A percentile compares a stretch with the other conserved stretches of the same genome.
phyloP scores from a whole-genome alignment of 2,329 filamentous ascomycete genomes.

The Paramyrothecium roridum region DNA sequence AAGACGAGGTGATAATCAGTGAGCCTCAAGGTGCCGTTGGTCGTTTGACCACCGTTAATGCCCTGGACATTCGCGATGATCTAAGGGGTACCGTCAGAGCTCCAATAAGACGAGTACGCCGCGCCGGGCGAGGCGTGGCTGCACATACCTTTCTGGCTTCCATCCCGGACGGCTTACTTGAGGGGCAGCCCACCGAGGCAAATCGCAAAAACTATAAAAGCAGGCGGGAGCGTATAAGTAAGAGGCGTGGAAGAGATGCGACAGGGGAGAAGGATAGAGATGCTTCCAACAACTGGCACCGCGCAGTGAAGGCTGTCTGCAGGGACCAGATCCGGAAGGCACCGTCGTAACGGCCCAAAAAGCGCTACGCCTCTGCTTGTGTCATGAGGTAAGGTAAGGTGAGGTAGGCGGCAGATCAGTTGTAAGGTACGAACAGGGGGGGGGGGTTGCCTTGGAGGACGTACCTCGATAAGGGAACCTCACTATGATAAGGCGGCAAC shows the following conservation, averaged over 20 bases:
- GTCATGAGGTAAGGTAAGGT: background rate
- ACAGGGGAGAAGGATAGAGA: background rate
- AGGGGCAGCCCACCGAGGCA: background rate
- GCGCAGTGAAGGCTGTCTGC: background rate
- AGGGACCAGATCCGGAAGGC: background rate
- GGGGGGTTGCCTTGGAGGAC: background rate
- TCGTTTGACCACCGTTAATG: slow-evolving; percentile 55
- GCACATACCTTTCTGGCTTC: slow-evolving; percentile 37
- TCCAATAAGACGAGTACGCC: slow-evolving; percentile 1
- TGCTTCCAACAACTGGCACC: background rate
- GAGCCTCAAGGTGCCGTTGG: slow-evolving; percentile 55
- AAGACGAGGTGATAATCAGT: slow-evolving; percentile 62
- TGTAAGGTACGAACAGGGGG: background rate
- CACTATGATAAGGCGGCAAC: background rate
- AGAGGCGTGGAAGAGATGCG: too few relatives aligned
- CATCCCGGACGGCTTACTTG: slow-evolving; percentile 21
- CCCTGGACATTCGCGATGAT: slow-evolving; percentile 58
- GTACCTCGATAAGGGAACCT: background rate
- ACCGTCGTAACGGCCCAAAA: background rate
- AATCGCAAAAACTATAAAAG: too few relatives aligned
- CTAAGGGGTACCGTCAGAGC: slow-evolving; percentile 25
- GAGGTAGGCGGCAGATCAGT: background rate
- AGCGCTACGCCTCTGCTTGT: background rate
- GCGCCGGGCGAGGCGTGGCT: slow-evolving; percentile 1
- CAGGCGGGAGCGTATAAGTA: too few relatives aligned